Evolutionary conservation across 805 yeast species (phyloP).

Genomic region (Barnettozyma wickerhamii): DNA sequence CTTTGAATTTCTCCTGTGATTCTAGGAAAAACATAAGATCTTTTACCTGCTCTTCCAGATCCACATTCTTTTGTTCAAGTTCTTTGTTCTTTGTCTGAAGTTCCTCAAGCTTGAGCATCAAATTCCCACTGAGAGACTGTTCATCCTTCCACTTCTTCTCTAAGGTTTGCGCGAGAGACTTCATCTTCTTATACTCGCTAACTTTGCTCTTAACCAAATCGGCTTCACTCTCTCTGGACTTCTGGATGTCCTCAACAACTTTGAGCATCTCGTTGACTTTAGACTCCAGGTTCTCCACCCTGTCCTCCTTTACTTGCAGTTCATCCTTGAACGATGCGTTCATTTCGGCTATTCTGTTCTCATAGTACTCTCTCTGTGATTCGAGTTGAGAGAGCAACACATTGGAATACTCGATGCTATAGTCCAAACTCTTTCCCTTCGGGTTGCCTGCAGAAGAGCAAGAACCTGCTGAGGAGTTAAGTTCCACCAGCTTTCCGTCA

Average conservation of each 20-base stretch:
- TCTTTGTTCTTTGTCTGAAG: constrained; percentile 29
- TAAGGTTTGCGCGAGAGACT: background rate
- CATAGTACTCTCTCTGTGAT: constrained; percentile 82
- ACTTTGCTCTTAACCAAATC: background rate
- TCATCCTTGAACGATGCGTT: constrained; percentile 21
- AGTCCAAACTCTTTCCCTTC: constrained; percentile 45
- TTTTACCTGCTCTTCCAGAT: constrained; percentile 56
- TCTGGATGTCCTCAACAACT: background rate
- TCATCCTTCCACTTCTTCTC: constrained; percentile 35
- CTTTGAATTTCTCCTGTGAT: constrained; percentile 64
- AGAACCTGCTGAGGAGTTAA: constrained; percentile 25
- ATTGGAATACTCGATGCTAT: constrained; percentile 78
- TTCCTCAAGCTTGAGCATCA: constrained; percentile 36
- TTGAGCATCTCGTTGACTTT: background rate
- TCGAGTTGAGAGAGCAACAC: constrained; percentile 75
- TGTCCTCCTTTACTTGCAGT: constrained; percentile 11
- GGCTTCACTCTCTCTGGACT: background rate
- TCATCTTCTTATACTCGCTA: background rate
- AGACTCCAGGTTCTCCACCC: background rate
- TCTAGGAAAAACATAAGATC: constrained; percentile 82
- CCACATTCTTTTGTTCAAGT: constrained; percentile 39
- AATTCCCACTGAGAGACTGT: constrained; percentile 36
- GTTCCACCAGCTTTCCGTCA: constrained; percentile 87
- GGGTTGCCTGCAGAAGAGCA: constrained; percentile 4
- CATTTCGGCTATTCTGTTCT: constrained; percentile 39